phyloP scores from a whole-genome alignment of 352 stramenopile genomes.

The Phytophthora vignae region DNA sequence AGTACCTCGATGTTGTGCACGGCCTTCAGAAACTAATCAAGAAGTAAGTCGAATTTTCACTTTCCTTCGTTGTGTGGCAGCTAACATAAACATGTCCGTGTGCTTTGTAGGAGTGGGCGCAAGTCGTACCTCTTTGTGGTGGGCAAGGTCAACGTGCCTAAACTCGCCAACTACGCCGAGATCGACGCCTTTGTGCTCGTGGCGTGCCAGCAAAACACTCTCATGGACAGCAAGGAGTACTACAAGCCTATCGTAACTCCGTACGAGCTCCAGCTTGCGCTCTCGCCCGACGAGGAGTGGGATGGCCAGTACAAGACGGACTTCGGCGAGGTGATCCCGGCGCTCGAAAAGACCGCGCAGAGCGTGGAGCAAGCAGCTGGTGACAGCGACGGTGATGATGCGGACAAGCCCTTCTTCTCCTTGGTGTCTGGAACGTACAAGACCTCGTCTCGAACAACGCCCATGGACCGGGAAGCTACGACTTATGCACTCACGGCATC shows the following conservation, averaged over 20 bases:
- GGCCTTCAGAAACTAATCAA: conserved; percentile 90
- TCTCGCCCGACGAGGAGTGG: conserved; percentile 91
- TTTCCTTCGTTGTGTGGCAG: background rate
- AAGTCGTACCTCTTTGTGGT: conserved; percentile 98
- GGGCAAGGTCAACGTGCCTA: conserved; percentile 97
- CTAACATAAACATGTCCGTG: conserved; percentile 13
- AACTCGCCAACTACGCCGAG: conserved; percentile 98
- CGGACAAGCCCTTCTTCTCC: conserved; percentile 86
- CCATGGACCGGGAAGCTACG: conserved; percentile 12
- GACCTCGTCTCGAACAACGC: conserved; percentile 36
- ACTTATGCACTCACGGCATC: conserved; percentile 39
- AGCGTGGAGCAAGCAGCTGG: conserved; percentile 40
- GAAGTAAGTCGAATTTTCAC: conserved; percentile 47
- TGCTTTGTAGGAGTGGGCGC: conserved; percentile 78
- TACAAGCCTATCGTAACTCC: conserved; percentile 95
- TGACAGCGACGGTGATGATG: conserved; percentile 38
- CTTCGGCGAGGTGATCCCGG: conserved; percentile 82
- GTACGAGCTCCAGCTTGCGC: conserved; percentile 94
- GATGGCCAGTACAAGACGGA: conserved; percentile 85
- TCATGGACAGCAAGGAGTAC: conserved; percentile 94
- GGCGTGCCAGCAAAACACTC: conserved; percentile 95
- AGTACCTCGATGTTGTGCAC: conserved; percentile 93
- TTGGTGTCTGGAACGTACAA: conserved; percentile 83
- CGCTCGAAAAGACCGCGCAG: conserved; percentile 48
- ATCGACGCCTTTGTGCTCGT: conserved; percentile 98